These are phyloP conservation scores for Aureobasidium uvarum DNA, from an alignment of 2,329 filamentous ascomycete genomes.

Conservation along the genomic window DNA sequence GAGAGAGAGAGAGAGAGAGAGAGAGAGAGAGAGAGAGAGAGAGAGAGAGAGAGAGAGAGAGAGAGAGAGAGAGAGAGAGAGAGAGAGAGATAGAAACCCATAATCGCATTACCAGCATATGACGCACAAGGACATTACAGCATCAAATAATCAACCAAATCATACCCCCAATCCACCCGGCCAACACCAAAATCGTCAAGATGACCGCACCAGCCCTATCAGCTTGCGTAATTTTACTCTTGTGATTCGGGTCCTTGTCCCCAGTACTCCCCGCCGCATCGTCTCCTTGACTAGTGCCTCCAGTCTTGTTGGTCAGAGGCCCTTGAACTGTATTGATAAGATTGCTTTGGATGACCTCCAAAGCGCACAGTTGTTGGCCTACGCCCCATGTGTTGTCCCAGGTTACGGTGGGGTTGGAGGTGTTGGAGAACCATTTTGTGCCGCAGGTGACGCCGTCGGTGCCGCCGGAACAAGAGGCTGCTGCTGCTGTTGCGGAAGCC, in stretches of 20 bases:
- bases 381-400: conserved; percentile 46
- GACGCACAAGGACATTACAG: no score
- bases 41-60: no score
- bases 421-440: conserved; percentile 42
- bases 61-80: no score
- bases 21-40: no score
- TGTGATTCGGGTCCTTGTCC: conserved; percentile 33
- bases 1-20: no score
- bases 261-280: conserved; percentile 41
- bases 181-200: conserved; percentile 58
- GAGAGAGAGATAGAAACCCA: no score
- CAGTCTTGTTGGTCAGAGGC: conserved; percentile 51
- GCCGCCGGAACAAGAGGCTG: conserved; percentile 46
- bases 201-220: conserved; percentile 69
- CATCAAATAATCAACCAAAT: conserved; percentile 28
- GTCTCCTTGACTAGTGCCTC: conserved; percentile 54
- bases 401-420: conserved; percentile 21
- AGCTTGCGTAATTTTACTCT: conserved; percentile 52
- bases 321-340: conserved; percentile 41
- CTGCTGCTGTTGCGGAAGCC: conserved; percentile 46
- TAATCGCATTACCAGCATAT: neutral
- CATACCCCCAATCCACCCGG: conserved; percentile 54
- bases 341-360: conserved; percentile 49
- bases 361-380: conserved; percentile 52
- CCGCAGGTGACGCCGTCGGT: conserved; percentile 44